Evolutionary conservation across 768 basidiomycete genomes (phyloP), one percentile per base, ranked within the genome.

Genomic region (Lanmaoa pseudosensibilis): DNA sequence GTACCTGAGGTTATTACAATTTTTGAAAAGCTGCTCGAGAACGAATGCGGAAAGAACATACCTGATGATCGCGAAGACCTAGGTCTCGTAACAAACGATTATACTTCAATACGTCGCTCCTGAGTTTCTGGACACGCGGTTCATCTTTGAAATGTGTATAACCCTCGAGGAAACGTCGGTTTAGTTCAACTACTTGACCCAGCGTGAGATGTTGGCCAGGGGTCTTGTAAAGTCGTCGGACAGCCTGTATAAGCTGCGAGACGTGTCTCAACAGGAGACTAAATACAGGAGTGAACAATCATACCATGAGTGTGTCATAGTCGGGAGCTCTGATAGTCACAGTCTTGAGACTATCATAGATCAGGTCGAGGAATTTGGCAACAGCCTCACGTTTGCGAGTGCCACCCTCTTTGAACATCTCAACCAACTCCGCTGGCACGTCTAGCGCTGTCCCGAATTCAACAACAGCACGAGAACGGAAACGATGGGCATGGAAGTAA

Each of bases 251-350:
- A 54, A 98, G 83, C 94, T 97, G 51, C 11, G 49, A 55, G 18
- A 51, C 50, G 7, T 47, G 36, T 55, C 50, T 52, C 41, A 55
- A 55, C 36, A 44, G 15, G 38, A n/a, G 46, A 46, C 37, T n/a
- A 11, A 34, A 58, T 8, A 23, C 13, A 43, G 27, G 45, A 52
- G 38, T 8, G 18, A 54, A 46, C 19, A 37, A n/a, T 69, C 83
- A 54, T 62, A 92, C 97, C 94, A 98, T 97, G 48, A 99, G 80
- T 2, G 96, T 98, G 63, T 99, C 97, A 70, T 92, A 98, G 70
- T 99, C 97, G 3, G 96, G 94, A 18, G 94, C 93, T 55, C 95
- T 80, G 52, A 98, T 83, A 0, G 97, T 99, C 39, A 99, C 97
- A 0, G 94, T 95, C 76, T 98, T 95, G 63, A 99, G 76, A 23